Conservation (phyloP, 108 stramenopile genomes). For the Nannochloropsis salina region DNA sequence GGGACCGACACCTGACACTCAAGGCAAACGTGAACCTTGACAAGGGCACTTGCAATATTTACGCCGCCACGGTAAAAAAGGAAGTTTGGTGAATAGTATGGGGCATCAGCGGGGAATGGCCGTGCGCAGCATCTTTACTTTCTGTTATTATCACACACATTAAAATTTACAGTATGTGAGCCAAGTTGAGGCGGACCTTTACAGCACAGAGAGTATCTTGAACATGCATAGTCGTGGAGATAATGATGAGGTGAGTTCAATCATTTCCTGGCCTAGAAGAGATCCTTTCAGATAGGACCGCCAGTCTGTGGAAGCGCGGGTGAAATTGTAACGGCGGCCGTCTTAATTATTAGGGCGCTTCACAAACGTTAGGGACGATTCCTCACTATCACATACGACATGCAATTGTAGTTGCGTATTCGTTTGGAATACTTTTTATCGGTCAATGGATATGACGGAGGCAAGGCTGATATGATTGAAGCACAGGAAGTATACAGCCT, state of each 20-base stretch:
- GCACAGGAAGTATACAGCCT: constrained; percentile 20
- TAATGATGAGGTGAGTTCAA: neutral
- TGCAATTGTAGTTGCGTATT: neutral
- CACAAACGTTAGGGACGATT: too few species aligned
- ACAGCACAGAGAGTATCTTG: neutral
- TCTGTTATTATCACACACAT: neutral
- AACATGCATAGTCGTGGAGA: constrained; percentile 16
- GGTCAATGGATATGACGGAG: neutral
- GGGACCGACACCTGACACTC: neutral
- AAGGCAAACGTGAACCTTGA: neutral
- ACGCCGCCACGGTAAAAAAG: neutral
- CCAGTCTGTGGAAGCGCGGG: too few species aligned
- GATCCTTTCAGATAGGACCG: too few species aligned
- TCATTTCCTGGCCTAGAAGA: too few species aligned
- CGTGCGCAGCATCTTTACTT: neutral
- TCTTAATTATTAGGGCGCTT: too few species aligned
- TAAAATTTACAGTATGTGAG: neutral
- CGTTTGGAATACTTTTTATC: constrained; percentile 20
- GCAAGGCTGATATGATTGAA: neutral
- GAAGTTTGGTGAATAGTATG: neutral
- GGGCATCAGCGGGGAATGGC: neutral
- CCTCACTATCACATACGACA: too few species aligned
- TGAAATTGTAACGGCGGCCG: too few species aligned
- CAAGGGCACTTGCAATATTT: neutral
- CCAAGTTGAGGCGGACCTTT: neutral